These are phyloP conservation scores for Ophiostoma sp. DNA, from an alignment of 2,329 filamentous ascomycete species.

Conservation along the genomic window DNA sequence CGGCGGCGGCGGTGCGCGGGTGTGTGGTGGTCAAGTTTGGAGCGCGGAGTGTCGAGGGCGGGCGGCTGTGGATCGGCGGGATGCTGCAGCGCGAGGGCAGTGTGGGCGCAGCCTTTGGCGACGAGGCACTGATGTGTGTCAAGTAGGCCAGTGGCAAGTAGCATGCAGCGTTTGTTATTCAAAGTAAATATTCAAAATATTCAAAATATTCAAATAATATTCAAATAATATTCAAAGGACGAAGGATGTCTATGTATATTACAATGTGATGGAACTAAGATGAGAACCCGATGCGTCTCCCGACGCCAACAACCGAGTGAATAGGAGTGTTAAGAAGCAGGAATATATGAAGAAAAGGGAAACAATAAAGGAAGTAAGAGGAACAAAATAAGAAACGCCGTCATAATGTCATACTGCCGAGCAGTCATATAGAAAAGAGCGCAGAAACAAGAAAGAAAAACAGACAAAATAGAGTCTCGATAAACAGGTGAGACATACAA, in stretches of 20 bases:
- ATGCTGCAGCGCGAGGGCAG: constrained; percentile 73
- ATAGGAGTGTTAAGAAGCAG: neutral
- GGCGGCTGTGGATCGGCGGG: constrained; percentile 68
- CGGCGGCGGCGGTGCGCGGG: constrained; percentile 70
- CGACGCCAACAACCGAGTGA: neutral
- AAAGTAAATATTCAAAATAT: neutral
- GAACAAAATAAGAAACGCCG: constrained; percentile 7
- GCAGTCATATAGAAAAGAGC: constrained; percentile 1
- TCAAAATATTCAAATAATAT: neutral
- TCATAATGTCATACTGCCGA: constrained; percentile 7
- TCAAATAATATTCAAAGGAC: neutral
- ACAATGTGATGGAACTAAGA: neutral
- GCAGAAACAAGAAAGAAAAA: neutral
- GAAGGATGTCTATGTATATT: neutral
- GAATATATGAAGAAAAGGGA: neutral
- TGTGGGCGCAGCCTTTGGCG: constrained; percentile 66
- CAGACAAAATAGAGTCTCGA: neutral
- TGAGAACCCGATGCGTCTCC: neutral
- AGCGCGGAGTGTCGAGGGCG: constrained; percentile 73
- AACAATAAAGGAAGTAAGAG: neutral
- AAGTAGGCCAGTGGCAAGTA: constrained; percentile 35
- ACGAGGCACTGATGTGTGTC: constrained; percentile 74
- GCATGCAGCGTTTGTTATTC: neutral
- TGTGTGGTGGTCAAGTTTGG: constrained; percentile 92
- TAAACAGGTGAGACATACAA: neutral